Conservation (phyloP, 2,329 filamentous ascomycete genomes). For the Massarina eburnea region DNA sequence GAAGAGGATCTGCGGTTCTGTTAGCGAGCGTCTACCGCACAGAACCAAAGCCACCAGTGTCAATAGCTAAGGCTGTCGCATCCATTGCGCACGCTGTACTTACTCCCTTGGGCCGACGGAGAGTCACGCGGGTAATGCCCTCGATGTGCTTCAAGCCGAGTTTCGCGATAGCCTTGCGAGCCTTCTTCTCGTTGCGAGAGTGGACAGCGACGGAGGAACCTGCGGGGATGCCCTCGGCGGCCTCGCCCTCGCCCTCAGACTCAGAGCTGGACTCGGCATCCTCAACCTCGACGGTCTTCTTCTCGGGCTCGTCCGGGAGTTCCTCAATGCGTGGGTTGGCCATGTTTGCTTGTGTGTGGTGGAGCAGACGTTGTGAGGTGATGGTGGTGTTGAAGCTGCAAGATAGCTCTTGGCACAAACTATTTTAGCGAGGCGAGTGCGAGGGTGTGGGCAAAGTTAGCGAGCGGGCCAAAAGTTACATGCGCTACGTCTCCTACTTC, state of each 20-base stretch:
- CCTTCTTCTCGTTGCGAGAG: constrained; percentile 99
- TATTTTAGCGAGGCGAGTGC: not conserved
- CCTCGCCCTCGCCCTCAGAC: constrained; percentile 68
- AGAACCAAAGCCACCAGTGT: too few relatives aligned
- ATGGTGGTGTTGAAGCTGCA: constrained; percentile 2
- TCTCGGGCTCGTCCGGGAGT: constrained; percentile 81
- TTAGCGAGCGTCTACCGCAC: constrained; percentile 15
- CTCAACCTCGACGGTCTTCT: constrained; percentile 76
- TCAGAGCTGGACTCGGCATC: constrained; percentile 72
- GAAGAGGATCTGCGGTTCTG: constrained; percentile 77
- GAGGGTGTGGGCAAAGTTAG: constrained; percentile 1
- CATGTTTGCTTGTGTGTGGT: constrained; percentile 65
- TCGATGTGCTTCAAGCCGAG: constrained; percentile 93
- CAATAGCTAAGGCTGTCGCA: constrained; percentile 4
- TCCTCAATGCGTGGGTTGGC: constrained; percentile 98
- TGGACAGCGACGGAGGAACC: constrained; percentile 90
- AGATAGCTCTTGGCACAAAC: not conserved
- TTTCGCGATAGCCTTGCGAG: constrained; percentile 98
- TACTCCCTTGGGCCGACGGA: constrained; percentile 98
- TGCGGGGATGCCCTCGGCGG: constrained; percentile 69
- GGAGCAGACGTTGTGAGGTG: constrained; percentile 18
- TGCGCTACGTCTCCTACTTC: not conserved
- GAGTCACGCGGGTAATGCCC: constrained; percentile 96
- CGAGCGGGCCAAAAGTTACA: not conserved
- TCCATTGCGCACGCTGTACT: constrained; percentile 50